Evolutionary conservation across 108 stramenopile genomes (phyloP).

Genomic region (Skeletonema tropicum): DNA sequence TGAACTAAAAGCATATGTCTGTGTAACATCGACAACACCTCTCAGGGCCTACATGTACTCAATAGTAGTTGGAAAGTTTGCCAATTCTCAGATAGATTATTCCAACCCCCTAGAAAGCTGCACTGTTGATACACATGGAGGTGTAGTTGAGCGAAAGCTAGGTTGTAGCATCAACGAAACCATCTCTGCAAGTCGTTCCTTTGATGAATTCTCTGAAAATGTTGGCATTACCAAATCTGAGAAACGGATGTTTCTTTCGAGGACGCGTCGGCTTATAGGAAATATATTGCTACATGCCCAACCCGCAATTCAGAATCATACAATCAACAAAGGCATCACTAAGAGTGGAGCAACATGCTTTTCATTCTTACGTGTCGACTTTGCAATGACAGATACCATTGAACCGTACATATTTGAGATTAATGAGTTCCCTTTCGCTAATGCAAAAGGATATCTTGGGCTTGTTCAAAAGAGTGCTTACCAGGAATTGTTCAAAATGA

Average conservation of each 20-base stretch:
- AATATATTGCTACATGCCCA: not conserved
- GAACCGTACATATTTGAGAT: slow-evolving; percentile 10
- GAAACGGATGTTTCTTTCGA: not conserved
- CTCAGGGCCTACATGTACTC: slow-evolving; percentile 8
- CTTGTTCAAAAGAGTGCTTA: not conserved
- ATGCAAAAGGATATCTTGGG: slow-evolving; percentile 11
- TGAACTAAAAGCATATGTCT: slow-evolving; percentile 13
- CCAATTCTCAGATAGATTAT: not conserved
- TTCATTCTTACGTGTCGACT: slow-evolving; percentile 11
- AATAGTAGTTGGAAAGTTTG: slow-evolving; percentile 2
- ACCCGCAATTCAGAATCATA: slow-evolving; percentile 1
- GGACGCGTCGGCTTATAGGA: not conserved
- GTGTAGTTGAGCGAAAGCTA: not conserved
- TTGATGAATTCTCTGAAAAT: not conserved
- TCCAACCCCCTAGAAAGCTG: slow-evolving; percentile 4
- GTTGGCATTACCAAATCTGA: not conserved
- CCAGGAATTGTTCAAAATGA: slow-evolving; percentile 10
- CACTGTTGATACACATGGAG: slow-evolving; percentile 12
- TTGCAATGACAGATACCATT: not conserved
- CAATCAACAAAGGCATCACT: slow-evolving; percentile 6
- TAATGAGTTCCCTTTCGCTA: slow-evolving; percentile 20
- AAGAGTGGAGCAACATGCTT: slow-evolving; percentile 15
- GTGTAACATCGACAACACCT: slow-evolving; percentile 14
- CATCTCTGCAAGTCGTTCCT: not conserved
- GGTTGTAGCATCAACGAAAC: slow-evolving; percentile 11